Evolutionary conservation across 148 eudicot species (phyloP), one percentile per base, ranked within the genome.

Genomic region (Bassia scoparia): DNA sequence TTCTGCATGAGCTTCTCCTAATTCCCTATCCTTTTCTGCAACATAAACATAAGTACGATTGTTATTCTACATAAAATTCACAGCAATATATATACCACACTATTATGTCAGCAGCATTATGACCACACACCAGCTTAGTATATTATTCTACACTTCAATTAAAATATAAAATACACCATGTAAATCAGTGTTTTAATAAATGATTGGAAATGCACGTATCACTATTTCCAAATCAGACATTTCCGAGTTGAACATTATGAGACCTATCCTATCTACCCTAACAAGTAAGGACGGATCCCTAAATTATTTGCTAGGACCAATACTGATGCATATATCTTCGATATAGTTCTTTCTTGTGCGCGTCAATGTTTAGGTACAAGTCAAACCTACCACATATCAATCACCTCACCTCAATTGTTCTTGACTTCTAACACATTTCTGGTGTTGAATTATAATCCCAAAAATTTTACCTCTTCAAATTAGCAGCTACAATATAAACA

Each of bases 1-100:
- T 83, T 95, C 96, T 59, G 89, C 86, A 73, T 86, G 85, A 69
- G 92, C 88, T 71, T 88, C 99, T 78, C 92, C 96, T 77, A 95
- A 74, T 76, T 91, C 99, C 77, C 96, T 84, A 52, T 88, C 94
- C 76, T 95, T 95, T 77, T 91, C 98, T 95, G 91, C 80, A 77
- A 89, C 44, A 61, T 21, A 49, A 61, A 67, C 58, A 67, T 27
- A n/a, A 61, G 43, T 60, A 16, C 10, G 61, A 21, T 67, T 77
- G 65, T 81, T 76, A 41, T 38, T 56, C 41, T 21, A n/a, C 33
- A 38, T 61, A 54, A 37, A 24, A 31, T n/a, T 10, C 17, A 20
- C 48, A 62, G 27, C 35, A 16, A 49, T n/a, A 64, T 53, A 33
- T 8, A 55, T 55, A 56, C 64, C 24, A 54, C 33, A 17, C 23